These are phyloP conservation scores for Biscutella auriculata DNA, from an alignment of 441 rosid species.

Conservation along the genomic window DNA sequence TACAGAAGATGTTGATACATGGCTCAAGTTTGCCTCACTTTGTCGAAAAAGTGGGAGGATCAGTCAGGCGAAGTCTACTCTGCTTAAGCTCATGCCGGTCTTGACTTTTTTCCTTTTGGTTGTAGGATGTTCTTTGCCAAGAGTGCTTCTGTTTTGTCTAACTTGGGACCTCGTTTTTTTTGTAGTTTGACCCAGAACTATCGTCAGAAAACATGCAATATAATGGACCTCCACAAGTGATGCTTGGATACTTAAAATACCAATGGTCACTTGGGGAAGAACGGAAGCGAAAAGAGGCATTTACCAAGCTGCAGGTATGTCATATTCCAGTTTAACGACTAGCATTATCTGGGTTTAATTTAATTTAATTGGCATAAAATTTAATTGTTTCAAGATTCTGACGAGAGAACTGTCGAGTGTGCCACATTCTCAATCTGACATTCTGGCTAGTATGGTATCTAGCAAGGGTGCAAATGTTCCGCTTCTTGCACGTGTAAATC, in stretches of 20 bases:
- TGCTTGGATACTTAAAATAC: conserved; percentile 86
- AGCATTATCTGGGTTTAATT: conserved; percentile 2
- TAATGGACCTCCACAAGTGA: conserved; percentile 96
- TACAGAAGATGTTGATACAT: conserved; percentile 80
- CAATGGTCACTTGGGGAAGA: conserved; percentile 99
- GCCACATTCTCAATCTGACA: conserved; percentile 44
- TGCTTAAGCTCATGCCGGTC: conserved; percentile 80
- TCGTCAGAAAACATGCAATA: conserved; percentile 62
- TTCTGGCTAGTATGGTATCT: conserved; percentile 38
- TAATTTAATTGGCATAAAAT: too few species aligned
- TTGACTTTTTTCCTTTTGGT: conserved; percentile 1
- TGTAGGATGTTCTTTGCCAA: conserved; percentile 1
- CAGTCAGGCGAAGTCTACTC: conserved; percentile 95
- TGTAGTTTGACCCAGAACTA: conserved; percentile 94
- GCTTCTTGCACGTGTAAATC: conserved; percentile 89
- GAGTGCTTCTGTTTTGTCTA: conserved; percentile 10
- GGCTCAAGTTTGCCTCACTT: conserved; percentile 96
- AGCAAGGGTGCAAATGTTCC: conserved; percentile 47
- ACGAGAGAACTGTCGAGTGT: conserved; percentile 65
- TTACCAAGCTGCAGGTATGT: conserved; percentile 73
- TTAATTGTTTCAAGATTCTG: conserved; percentile 42
- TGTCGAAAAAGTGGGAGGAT: conserved; percentile 88
- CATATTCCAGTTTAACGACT: conserved; percentile 4
- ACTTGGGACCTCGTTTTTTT: conserved; percentile 11
- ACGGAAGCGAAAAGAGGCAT: conserved; percentile 88